These are phyloP conservation scores for Klebsormidium nitens DNA, from an alignment of 139 green algal genomes.

Conservation along the genomic window DNA sequence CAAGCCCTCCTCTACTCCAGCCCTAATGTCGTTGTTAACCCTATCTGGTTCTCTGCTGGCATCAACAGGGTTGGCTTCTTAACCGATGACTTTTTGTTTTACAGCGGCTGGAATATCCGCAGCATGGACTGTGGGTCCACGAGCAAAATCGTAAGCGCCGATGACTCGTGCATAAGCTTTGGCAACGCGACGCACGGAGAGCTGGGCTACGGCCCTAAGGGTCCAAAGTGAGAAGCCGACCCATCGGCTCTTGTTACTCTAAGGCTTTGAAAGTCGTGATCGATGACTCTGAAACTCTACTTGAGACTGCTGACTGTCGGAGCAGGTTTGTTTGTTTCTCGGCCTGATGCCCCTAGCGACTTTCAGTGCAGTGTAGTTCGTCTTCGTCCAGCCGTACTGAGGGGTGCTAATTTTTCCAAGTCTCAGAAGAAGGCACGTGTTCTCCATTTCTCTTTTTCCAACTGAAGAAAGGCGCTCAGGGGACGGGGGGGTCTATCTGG, in stretches of 20 bases:
- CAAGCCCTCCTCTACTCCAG: too few relatives aligned
- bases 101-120: constrained; percentile 71
- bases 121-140: constrained; percentile 68
- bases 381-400: too few relatives aligned
- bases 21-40: too few relatives aligned
- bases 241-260: neutral
- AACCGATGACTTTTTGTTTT: neutral
- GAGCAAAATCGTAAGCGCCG: constrained; percentile 71
- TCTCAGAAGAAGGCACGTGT: too few relatives aligned
- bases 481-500: too few relatives aligned
- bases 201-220: constrained; percentile 76
- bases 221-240: constrained; percentile 66
- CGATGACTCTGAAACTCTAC: neutral
- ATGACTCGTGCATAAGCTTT: constrained; percentile 66
- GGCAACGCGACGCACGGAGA: constrained; percentile 74
- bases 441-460: too few relatives aligned
- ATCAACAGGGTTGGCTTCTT: constrained; percentile 3
- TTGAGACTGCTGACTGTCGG: neutral
- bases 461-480: too few relatives aligned
- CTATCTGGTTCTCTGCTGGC: too few relatives aligned
- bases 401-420: too few relatives aligned
- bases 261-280: neutral
- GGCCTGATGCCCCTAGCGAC: neutral
- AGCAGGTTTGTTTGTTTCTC: neutral
- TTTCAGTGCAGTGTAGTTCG: neutral